These are phyloP conservation scores for Linum lewisii DNA, from an alignment of 345 rosid genomes.

Conservation along the genomic window DNA sequence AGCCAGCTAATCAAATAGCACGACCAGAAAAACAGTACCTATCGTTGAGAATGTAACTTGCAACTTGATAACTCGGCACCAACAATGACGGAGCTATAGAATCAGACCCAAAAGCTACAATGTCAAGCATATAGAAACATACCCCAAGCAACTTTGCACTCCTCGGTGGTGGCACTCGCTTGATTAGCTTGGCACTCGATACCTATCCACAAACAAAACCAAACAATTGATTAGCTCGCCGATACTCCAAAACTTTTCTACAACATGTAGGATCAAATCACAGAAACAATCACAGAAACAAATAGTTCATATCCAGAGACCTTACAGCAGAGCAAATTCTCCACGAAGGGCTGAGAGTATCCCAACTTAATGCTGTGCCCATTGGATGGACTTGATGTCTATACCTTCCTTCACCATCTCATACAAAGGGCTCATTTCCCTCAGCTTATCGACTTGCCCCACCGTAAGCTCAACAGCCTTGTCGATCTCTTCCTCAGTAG, in stretches of 20 bases:
- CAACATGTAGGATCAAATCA: too few species aligned
- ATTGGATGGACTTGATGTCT: constrained; percentile 69
- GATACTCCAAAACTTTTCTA: too few species aligned
- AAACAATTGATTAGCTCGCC: too few species aligned
- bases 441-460: constrained; percentile 74
- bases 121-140: constrained; percentile 8
- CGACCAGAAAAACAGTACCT: too few species aligned
- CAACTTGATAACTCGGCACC: too few species aligned
- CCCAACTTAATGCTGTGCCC: constrained; percentile 88
- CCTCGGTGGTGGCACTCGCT: constrained; percentile 88
- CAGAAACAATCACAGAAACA: too few species aligned
- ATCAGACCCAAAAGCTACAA: not conserved
- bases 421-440: constrained; percentile 96
- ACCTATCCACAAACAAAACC: constrained; percentile 28
- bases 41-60: too few species aligned
- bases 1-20: too few species aligned
- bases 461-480: constrained; percentile 78
- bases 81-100: too few species aligned
- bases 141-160: constrained; percentile 99
- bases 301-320: too few species aligned
- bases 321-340: too few species aligned
- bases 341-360: too few species aligned
- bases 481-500: constrained; percentile 78
- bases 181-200: constrained; percentile 95
- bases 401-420: constrained; percentile 92